Evolutionary conservation across 495 filamentous ascomycete genomes (phyloP).

Genomic region (Darksidea phi): DNA sequence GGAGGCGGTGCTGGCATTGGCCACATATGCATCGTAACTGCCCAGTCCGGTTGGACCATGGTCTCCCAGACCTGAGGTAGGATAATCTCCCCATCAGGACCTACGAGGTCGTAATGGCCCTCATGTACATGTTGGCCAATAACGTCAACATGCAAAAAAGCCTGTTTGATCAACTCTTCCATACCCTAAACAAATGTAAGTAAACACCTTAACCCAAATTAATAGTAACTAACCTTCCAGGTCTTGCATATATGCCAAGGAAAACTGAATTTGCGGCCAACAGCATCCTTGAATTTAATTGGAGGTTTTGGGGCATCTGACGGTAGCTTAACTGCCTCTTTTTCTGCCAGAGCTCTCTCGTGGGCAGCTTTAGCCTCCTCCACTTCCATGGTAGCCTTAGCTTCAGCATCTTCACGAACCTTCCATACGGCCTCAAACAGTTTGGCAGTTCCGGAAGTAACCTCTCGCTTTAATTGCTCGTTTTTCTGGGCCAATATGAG

Average conservation of each 20-base stretch:
- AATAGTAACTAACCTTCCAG: constrained; percentile 56
- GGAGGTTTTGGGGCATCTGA: constrained; percentile 49
- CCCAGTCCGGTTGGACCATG: constrained; percentile 82
- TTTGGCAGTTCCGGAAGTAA: constrained; percentile 26
- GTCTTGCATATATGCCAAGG: constrained; percentile 76
- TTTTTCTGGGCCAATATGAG: constrained; percentile 42
- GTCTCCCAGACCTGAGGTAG: constrained; percentile 85
- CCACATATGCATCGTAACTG: constrained; percentile 97
- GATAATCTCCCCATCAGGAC: constrained; percentile 83
- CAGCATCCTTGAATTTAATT: constrained; percentile 82
- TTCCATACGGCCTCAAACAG: constrained; percentile 38
- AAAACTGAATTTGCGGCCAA: constrained; percentile 83
- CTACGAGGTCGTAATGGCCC: constrained; percentile 81
- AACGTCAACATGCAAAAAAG: constrained; percentile 79
- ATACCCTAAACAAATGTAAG: constrained; percentile 47
- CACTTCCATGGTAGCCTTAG: constrained; percentile 42
- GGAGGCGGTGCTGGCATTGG: constrained; percentile 67
- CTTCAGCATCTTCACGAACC: constrained; percentile 27
- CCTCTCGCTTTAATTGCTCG: constrained; percentile 38
- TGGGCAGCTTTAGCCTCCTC: constrained; percentile 44
- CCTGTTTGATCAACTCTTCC: constrained; percentile 74
- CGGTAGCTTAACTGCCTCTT: constrained; percentile 50
- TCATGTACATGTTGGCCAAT: constrained; percentile 80
- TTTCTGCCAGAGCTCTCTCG: constrained; percentile 49
- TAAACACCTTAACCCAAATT: background rate